Percentiles rank a stretch among this genome's conserved stretches.
Conservation (phyloP, 257 asterid genomes). For the Scutellaria barbata region DNA sequence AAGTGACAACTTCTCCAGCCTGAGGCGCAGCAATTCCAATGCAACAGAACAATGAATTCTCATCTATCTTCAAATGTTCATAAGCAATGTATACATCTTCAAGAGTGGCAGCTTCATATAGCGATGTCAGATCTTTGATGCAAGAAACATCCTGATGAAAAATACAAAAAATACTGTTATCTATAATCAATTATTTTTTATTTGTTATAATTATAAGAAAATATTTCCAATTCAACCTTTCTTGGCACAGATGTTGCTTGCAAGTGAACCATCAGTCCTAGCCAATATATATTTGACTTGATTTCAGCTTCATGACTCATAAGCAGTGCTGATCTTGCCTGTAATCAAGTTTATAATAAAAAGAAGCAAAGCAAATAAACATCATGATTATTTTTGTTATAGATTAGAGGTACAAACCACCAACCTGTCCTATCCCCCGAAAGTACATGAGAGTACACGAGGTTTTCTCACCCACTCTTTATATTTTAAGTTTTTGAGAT, state of each 20-base stretch:
- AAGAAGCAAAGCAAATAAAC: constrained; percentile 14
- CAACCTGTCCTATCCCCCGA: not conserved
- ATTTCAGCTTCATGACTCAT: constrained; percentile 99
- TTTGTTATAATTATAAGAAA: not conserved
- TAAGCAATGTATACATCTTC: constrained; percentile 83
- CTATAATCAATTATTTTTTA: too few relatives aligned
- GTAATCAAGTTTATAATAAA: constrained; percentile 23
- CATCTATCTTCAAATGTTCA: constrained; percentile 86
- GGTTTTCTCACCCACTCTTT: too few relatives aligned
- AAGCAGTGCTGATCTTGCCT: constrained; percentile 93
- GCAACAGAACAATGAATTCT: constrained; percentile 84
- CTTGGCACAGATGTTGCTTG: constrained; percentile 88
- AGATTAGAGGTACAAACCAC: not conserved
- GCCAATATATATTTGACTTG: constrained; percentile 97
- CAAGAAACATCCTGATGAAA: constrained; percentile 78
- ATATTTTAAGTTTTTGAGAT: too few relatives aligned
- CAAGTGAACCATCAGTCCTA: constrained; percentile 92
- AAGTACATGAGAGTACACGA: not conserved
- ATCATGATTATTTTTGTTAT: constrained; percentile 3
- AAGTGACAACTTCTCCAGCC: constrained; percentile 73
- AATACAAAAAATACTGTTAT: constrained; percentile 22
- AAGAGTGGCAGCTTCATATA: constrained; percentile 83
- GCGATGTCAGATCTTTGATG: constrained; percentile 80
- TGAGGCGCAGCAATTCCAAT: constrained; percentile 88
- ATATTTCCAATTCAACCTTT: constrained; percentile 57